Evolutionary conservation across 2,329 filamentous ascomycete genomes (phyloP), one percentile per base, ranked within the genome.

Genomic region (Trichoderma hamatum): DNA sequence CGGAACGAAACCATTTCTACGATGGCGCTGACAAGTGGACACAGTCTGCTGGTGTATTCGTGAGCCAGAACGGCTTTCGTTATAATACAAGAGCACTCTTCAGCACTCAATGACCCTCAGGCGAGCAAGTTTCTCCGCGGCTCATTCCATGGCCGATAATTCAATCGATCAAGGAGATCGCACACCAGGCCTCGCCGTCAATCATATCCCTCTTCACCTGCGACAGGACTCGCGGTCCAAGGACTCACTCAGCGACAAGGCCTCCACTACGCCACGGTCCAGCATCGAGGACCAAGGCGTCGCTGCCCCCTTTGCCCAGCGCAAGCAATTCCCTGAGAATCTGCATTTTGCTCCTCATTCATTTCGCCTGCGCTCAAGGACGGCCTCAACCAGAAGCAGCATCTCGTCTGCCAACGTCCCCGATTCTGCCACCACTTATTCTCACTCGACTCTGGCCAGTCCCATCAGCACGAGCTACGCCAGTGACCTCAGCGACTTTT

Each of bases 391-490:
- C 0, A 77, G 79, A 71, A 81, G 79, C 71, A 80, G 78, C 59
- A 73, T 80, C 55, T 79, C 76, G 7, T 81, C 80, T 1, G 78
- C 78, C 4, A 77, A 79, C 46, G 69, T 80, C 3, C 78, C 78
- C 0, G 80, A 82, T 68, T 81, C 80, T 5, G 80, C 79, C 5
- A 82, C 80, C 1, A 78, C 77, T 0, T 79, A 75, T 49, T 82
- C 80, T 1, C 72, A 76, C 3, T 79, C 78, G 2, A 79, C 77
- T 0, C 72, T 80, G 24, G 77, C 78, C 2, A 80, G 78, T 26
- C 79, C 79, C 7, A 74, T 80, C 60, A 81, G 78, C 66, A 79
- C 78, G 0, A 76, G 74, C 7, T 79, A 79, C 69, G 74, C 78
- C 43, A 77, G 76, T 65, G 78, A 79, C 3, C 73, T 79, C 24